These are phyloP conservation scores for Solanum verrucosum DNA, from an alignment of 257 asterid species.

Conservation along the genomic window DNA sequence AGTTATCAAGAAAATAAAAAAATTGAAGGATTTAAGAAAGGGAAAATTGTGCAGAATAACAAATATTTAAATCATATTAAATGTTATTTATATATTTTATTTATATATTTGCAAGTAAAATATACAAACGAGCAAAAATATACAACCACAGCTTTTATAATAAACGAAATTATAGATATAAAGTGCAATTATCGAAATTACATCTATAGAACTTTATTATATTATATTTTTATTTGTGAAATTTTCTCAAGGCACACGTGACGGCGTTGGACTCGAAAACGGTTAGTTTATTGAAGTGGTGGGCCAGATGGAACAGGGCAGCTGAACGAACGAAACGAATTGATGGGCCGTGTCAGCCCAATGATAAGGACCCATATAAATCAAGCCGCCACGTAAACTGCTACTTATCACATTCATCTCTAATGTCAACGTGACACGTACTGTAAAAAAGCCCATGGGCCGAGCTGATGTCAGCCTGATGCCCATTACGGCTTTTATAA, in stretches of 20 bases:
- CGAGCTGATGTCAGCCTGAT: slow-evolving; percentile 1
- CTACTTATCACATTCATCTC: background rate
- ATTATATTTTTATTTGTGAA: too few species aligned
- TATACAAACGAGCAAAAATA: too few species aligned
- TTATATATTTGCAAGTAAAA: too few species aligned
- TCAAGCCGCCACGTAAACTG: slow-evolving; percentile 24
- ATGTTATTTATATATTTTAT: too few species aligned
- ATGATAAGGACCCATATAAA: background rate
- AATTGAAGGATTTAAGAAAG: too few species aligned
- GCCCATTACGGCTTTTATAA: background rate
- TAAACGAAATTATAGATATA: rapidly evolving
- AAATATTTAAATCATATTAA: too few species aligned
- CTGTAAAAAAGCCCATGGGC: background rate
- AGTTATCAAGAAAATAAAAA: too few species aligned
- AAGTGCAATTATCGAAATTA: rapidly evolving
- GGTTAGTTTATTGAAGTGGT: background rate
- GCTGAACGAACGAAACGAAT: background rate
- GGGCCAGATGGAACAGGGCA: background rate
- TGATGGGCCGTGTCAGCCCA: background rate
- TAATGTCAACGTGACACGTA: background rate
- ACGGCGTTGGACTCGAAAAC: background rate
- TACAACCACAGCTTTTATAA: rapidly evolving
- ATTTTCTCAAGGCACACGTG: background rate
- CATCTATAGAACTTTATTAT: too few species aligned
- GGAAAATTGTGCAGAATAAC: too few species aligned